phyloP scores from a whole-genome alignment of 2,329 filamentous ascomycete species.

The Orbilia ellipsospora region DNA sequence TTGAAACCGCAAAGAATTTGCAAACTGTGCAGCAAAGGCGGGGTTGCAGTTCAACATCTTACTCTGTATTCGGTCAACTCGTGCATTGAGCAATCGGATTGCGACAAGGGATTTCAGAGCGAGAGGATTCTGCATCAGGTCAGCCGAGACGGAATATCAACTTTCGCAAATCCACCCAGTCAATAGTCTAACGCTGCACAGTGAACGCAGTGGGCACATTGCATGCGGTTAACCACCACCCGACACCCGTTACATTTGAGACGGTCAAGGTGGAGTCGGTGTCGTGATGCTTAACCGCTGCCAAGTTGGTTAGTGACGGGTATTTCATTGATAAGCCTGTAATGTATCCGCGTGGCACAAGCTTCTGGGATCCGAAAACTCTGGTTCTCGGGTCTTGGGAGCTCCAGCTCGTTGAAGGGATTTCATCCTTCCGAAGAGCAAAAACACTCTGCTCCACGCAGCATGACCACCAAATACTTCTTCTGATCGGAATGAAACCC shows the following conservation, averaged over 20 bases:
- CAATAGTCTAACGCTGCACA: background rate
- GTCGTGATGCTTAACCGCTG: constrained; percentile 16
- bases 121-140: background rate
- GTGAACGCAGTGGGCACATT: background rate
- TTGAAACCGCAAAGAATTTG: no score
- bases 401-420: background rate
- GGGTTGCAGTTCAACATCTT: no score
- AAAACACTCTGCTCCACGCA: constrained; percentile 10
- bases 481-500: constrained; percentile 53
- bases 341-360: constrained; percentile 38
- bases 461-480: constrained; percentile 28
- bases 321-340: constrained; percentile 19
- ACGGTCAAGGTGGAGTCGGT: background rate
- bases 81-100: constrained; percentile 6
- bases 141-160: constrained; percentile 7
- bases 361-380: constrained; percentile 37
- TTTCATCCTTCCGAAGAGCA: constrained; percentile 13
- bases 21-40: no score
- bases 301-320: constrained; percentile 41
- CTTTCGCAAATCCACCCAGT: background rate
- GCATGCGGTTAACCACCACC: background rate
- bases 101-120: background rate
- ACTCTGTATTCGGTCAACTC: no score
- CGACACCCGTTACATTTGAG: background rate
- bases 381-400: constrained; percentile 47